Evolutionary conservation across 1,284 basidiomycete genomes (phyloP), one percentile per base, ranked within the genome.

Genomic region (Heterobasidion occidentale): DNA sequence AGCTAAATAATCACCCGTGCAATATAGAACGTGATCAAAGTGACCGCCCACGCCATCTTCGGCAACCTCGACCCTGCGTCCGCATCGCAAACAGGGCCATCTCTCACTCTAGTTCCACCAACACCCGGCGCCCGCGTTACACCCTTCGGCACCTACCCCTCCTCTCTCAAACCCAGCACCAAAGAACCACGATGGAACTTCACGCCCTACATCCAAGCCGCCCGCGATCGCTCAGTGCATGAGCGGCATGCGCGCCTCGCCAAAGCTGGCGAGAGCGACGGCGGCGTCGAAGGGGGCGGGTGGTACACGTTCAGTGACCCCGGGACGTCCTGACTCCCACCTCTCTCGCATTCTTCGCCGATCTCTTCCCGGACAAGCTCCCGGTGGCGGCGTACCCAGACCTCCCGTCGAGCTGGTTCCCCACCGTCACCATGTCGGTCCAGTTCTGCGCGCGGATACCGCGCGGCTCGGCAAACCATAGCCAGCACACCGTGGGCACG

Each of bases 391-490:
- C 35, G 7, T 19, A 52, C 33, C 35, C 34, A 11, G 19, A 45
- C 9, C 36, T 38, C 8, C 38, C 38, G 8, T 20, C 12, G 17
- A 83, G 81, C 46, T 85, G 83, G 83, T 80, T 72, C 61, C 81
- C 83, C 5, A 86, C 84, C 0, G 72, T 86, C 65, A 71, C 74
- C 1, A 70, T 86, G 60, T 72, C 77, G 3, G 60, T 86, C 19
- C 81, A 85, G 61, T 86, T 83, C 72, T 84, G 82, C 60, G 74
- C 74, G 27, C 78, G 77, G 5, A 75, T 85, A 42, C 80, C 83
- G 7, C 65, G 66, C 15, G 75, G 72, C 14, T 50, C 64, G 27
- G 62, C 64, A 45, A 27, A 53, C 0, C 67, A 77, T 61, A 72
- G 81, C 0, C 60, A 64, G 54, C 75, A 80, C 7, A 83, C 79